A percentile compares a stretch with the other conserved stretches of the same genome.
These are phyloP conservation scores for Melocanna baccifera DNA, from an alignment of 176 grass and related monocot genomes.

Conservation along the genomic window DNA sequence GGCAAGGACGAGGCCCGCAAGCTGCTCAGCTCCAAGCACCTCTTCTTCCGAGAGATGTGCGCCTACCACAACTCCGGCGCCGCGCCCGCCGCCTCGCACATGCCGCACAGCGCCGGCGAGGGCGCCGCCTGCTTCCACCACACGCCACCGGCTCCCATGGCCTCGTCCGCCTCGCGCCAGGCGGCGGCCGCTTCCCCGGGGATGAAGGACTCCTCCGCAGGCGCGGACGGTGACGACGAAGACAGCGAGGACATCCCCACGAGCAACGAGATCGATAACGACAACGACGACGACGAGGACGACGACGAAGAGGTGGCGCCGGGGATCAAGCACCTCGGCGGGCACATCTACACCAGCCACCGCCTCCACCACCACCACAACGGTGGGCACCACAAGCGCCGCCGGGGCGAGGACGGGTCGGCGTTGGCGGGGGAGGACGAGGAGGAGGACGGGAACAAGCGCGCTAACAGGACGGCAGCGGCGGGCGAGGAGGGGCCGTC, in stretches of 20 bases:
- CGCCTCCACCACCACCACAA: constrained; percentile 11
- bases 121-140: constrained; percentile 47
- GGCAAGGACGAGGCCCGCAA: constrained; percentile 88
- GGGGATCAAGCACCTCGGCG: background rate
- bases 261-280: constrained; percentile 24
- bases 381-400: constrained; percentile 30
- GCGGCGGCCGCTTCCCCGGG: background rate
- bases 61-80: constrained; percentile 69
- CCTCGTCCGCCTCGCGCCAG: constrained; percentile 27
- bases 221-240: constrained; percentile 34
- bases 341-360: constrained; percentile 13
- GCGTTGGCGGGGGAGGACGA: constrained; percentile 33
- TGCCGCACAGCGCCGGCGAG: background rate
- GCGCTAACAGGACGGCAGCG: background rate
- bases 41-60: constrained; percentile 98
- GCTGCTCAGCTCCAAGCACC: constrained; percentile 92
- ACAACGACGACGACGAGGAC: constrained; percentile 14
- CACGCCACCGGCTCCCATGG: constrained; percentile 1
- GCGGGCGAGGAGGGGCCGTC: constrained; percentile 10
- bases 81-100: background rate
- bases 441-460: constrained; percentile 14
- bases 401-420: constrained; percentile 24
- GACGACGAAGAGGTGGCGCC: constrained; percentile 1
- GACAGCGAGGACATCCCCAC: constrained; percentile 43
- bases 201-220: constrained; percentile 29